Evolutionary conservation across 1,139 yeast species (phyloP).

Genomic region (Magnusiomyces magnusii): DNA sequence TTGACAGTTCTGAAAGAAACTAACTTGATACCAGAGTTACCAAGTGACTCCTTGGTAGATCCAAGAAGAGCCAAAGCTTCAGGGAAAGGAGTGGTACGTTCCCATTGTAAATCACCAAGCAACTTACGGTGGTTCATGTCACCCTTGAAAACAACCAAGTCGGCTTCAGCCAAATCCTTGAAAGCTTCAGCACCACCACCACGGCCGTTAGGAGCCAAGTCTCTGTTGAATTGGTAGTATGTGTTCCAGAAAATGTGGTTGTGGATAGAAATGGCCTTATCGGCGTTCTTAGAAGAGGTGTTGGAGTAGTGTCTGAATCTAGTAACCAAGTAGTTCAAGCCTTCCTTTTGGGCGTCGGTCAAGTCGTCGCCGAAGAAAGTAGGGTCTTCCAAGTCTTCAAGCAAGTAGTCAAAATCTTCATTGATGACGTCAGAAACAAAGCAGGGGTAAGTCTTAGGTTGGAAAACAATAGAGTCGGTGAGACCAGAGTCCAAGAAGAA

Average conservation of each 20-base stretch:
- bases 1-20: conserved; percentile 85
- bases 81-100: conserved; percentile 63
- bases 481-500: conserved; percentile 68
- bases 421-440: conserved; percentile 95
- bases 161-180: conserved; percentile 47
- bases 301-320: conserved; percentile 43
- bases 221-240: conserved; percentile 58
- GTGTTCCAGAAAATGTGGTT: conserved; percentile 85
- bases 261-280: conserved; percentile 48
- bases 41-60: conserved; percentile 38
- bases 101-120: conserved; percentile 88
- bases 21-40: conserved; percentile 49
- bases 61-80: conserved; percentile 42
- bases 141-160: conserved; percentile 82
- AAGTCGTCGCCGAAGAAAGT: conserved; percentile 37
- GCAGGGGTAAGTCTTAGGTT: conserved; percentile 92
- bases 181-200: conserved; percentile 54
- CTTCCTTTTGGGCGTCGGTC: conserved; percentile 19
- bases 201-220: conserved; percentile 45
- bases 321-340: conserved; percentile 42
- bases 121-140: conserved; percentile 92
- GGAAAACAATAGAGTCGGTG: conserved; percentile 59
- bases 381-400: conserved; percentile 49
- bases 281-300: conserved; percentile 12
- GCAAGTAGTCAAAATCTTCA: conserved; percentile 58